These are phyloP conservation scores for Stereum hirsutum DNA, from an alignment of 1,284 basidiomycete species.

Conservation along the genomic window DNA sequence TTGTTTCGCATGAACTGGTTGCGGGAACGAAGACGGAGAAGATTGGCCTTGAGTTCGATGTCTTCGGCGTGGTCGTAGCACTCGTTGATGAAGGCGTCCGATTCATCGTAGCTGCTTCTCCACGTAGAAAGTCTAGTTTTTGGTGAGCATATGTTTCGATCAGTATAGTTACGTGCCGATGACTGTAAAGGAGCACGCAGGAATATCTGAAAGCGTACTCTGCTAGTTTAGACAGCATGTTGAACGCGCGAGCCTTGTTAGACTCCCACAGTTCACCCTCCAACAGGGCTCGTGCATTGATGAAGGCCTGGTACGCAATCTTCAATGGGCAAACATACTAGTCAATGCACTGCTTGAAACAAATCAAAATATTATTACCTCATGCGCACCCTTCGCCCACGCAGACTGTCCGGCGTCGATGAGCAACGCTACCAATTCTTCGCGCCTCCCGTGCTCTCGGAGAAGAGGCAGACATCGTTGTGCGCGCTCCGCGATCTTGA, in stretches of 20 bases:
- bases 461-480: constrained; percentile 57
- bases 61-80: constrained; percentile 37
- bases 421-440: constrained; percentile 48
- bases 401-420: constrained; percentile 63
- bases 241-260: constrained; percentile 37
- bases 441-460: constrained; percentile 47
- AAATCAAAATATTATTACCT: constrained; percentile 36
- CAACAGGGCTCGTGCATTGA: constrained; percentile 46
- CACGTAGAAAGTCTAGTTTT: background rate
- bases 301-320: constrained; percentile 52
- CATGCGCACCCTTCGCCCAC: constrained; percentile 60
- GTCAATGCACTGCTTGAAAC: no score
- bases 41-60: constrained; percentile 43
- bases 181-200: no score
- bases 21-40: constrained; percentile 50
- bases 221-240: constrained; percentile 44
- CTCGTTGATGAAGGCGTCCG: constrained; percentile 41
- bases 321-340: constrained; percentile 16
- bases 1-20: constrained; percentile 54
- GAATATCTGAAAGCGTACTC: constrained; percentile 52
- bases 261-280: constrained; percentile 43
- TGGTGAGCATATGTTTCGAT: no score
- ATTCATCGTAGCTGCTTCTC: constrained; percentile 40
- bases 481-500: constrained; percentile 60
- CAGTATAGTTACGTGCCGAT: no score